Percentiles rank a stretch among this genome's conserved stretches.
Conservation (phyloP, 495 filamentous ascomycete species). For the Podospora australis region DNA sequence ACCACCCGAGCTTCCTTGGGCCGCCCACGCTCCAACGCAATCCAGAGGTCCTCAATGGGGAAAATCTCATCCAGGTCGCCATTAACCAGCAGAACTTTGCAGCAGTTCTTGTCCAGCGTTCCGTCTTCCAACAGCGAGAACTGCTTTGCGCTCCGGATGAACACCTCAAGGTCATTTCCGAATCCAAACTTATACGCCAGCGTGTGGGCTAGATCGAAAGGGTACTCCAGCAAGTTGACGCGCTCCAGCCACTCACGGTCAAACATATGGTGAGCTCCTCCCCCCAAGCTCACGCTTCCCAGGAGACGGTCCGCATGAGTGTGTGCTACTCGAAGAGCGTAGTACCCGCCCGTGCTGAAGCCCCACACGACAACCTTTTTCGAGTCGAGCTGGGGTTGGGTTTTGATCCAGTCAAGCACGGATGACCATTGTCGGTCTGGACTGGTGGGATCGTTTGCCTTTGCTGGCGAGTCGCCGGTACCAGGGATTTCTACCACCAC, state of each 20-base stretch:
- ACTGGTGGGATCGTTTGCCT: constrained; percentile 32
- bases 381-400: constrained; percentile 47
- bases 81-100: constrained; percentile 60
- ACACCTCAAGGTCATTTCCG: constrained; percentile 33
- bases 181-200: constrained; percentile 65
- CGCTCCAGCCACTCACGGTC: constrained; percentile 53
- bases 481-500: constrained; percentile 67
- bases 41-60: constrained; percentile 61
- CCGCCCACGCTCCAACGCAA: constrained; percentile 52
- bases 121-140: constrained; percentile 62
- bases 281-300: constrained; percentile 57
- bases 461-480: constrained; percentile 65
- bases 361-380: constrained; percentile 56
- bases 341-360: constrained; percentile 65
- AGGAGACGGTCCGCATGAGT: constrained; percentile 53
- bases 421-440: constrained; percentile 53
- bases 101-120: constrained; percentile 51
- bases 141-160: constrained; percentile 52
- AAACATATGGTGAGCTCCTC: constrained; percentile 62
- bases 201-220: constrained; percentile 56
- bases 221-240: constrained; percentile 63
- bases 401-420: constrained; percentile 56
- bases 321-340: constrained; percentile 61
- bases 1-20: constrained; percentile 57
- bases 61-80: constrained; percentile 61